Base-by-base conservation (phyloP, 1,284 basidiomycete genomes). In the Sphaerobolus stellatus region DNA sequence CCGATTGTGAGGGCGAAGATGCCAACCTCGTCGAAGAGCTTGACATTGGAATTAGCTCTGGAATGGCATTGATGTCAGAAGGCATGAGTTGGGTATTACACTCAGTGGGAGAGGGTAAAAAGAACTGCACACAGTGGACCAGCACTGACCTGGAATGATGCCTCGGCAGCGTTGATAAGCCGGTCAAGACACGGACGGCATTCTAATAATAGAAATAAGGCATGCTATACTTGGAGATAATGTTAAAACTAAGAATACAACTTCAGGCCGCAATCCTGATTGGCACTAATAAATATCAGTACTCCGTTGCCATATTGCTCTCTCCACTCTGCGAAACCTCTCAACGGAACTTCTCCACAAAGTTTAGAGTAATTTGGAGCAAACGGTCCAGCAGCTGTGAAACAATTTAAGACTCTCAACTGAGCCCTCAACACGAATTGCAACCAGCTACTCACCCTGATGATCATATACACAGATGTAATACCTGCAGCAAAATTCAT, bases 401-500 rank as follows among this genome's bases (percentile, higher is more conserved):
- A 20, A 28, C 11, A 29, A 45, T 30, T 24, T 41, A 33, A 45
- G 43, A 28, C 3, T 36, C 22, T 38, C 9, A 34, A 33, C 30
- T 34, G 7, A 20, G 7, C 14, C 24, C 25, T 27, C 18, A 51
- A 25, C 31, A 14, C 5, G 20, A 44, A 36, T 22, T 31, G 27
- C 22, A 16, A 28, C 13, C 22, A 22, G 24, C 36, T n/a, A 65
- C 75, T 59, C 54, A 79, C 78, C 54, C 66, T 58, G 2, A 77
- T 62, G 43, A 78, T 59, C 56, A 78, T 75, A 53, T 75, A 73
- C 6, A 79, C 73, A 1, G 75, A 72, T 20, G 76, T 66, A 28
- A 79, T 66, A 0, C 73, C 75, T 4, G 74, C 69, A 2, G 78
- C 73, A 59, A 78, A 78, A 59, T 72, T 73, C 68, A 79, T 74